Evolutionary conservation across 169 alveolate genomes (phyloP), one percentile per base, ranked within the genome.

Genomic region (Plasmodium coatneyi): DNA sequence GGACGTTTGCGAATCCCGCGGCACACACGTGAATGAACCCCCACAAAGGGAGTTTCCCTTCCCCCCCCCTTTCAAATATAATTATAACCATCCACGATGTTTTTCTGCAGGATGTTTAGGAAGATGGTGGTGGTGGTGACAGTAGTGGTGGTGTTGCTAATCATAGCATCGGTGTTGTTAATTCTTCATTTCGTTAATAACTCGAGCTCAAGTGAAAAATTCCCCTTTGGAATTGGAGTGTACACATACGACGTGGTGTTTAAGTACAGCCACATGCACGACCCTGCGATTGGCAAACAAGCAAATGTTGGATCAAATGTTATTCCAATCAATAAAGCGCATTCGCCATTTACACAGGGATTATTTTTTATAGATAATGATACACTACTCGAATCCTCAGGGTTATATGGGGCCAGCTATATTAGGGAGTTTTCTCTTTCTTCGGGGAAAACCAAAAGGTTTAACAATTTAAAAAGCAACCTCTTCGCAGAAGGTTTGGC

Each of bases 401-500:
- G 97, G 5, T 78, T 92, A 71, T 74, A 83, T 34, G 86, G 83
- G 1, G 34, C 25, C 28, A 92, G 96, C 52, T 92, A 71, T 52
- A 46, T 95, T 49, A 84, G 97, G 7, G 91, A 92, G 80, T 92
- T 95, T 71, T 36, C 60, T 22, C 52, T 82, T 81, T 5, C 2
- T n/a, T 52, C 96, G 7, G 96, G 96, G 0, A 34, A 46, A 25
- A 95, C 97, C 1, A 22, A 41, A 30, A 49, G 92, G 25, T 83
- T 74, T 52, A 66, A 46, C 32, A 83, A 92, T 72, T 28, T 95
- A 39, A 76, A 39, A 12, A 74, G 60, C 49, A 81, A 76, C 30
- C 87, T 83, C 82, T 95, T 95, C 60, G 96, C 95, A 28, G 97
- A 95, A 80, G 97, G 97, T 3, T 76, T 56, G 10, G 83, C 97